Evolutionary conservation across 306 rosid species (phyloP).

Genomic region (Casuarina cunninghamiana): DNA sequence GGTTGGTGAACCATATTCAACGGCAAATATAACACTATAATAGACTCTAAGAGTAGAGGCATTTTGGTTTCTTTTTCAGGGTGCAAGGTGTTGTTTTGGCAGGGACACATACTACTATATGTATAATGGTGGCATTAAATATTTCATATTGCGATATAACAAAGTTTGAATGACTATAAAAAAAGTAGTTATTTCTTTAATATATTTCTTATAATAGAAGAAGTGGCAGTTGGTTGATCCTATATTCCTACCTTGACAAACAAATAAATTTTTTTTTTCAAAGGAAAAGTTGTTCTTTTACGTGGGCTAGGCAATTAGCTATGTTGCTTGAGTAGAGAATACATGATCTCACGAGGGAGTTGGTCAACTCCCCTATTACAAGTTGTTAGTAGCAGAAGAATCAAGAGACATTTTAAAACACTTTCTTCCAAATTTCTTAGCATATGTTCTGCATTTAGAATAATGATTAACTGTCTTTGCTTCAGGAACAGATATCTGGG

Average conservation of each 20-base stretch:
- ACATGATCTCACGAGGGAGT: neutral
- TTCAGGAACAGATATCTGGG: neutral
- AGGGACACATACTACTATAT: neutral
- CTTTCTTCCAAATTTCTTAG: neutral
- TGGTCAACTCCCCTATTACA: neutral
- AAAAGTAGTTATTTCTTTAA: neutral
- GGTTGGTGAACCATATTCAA: constrained; percentile 1
- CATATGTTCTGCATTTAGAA: neutral
- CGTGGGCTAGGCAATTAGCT: neutral
- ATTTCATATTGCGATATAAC: neutral
- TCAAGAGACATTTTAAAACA: neutral
- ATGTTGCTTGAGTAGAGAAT: neutral
- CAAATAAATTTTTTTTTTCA: neutral
- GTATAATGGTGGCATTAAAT: neutral
- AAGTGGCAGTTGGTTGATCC: neutral
- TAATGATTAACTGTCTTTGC: neutral
- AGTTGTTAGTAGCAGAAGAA: neutral
- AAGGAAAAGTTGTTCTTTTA: neutral
- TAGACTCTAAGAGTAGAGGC: neutral
- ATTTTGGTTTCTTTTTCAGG: neutral
- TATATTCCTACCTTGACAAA: neutral
- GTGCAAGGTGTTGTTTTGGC: neutral
- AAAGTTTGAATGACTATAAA: neutral
- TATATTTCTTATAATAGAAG: neutral
- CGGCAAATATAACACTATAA: neutral